Conservation (phyloP, 2,329 filamentous ascomycete species). For the Seiridium unicorne region DNA sequence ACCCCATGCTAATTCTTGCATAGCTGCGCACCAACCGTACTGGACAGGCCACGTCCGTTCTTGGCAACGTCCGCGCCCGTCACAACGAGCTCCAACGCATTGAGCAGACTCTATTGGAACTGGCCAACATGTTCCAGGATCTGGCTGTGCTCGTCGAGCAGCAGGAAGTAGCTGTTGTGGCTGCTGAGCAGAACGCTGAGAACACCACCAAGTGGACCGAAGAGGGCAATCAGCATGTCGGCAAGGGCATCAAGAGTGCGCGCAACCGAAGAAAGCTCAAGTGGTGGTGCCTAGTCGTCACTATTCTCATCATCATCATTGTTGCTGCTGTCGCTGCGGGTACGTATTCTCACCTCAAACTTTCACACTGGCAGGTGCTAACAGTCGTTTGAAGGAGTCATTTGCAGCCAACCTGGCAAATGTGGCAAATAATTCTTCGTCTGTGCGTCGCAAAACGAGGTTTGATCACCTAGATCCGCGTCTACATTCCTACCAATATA, state of each 20-base stretch:
- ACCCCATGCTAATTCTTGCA: slow-evolving; percentile 10
- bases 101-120: slow-evolving; percentile 70
- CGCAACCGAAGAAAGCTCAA: slow-evolving; percentile 71
- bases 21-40: slow-evolving; percentile 74
- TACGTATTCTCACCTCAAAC: slow-evolving; percentile 22
- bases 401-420: background rate
- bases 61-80: slow-evolving; percentile 76
- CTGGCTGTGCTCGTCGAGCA: slow-evolving; percentile 72
- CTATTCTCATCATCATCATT: slow-evolving; percentile 56
- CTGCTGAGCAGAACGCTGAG: slow-evolving; percentile 64
- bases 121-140: slow-evolving; percentile 69
- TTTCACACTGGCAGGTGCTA: background rate
- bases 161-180: slow-evolving; percentile 63
- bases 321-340: slow-evolving; percentile 55
- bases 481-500: background rate
- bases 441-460: no score
- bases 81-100: slow-evolving; percentile 83
- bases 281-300: slow-evolving; percentile 73
- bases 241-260: slow-evolving; percentile 65
- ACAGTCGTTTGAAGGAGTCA: background rate
- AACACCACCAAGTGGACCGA: slow-evolving; percentile 66
- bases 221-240: slow-evolving; percentile 68
- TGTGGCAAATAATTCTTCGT: background rate
- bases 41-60: slow-evolving; percentile 69
- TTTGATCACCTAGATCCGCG: background rate